These are phyloP conservation scores for Ustilago nuda DNA, from an alignment of 1,284 basidiomycete genomes.

Conservation along the genomic window DNA sequence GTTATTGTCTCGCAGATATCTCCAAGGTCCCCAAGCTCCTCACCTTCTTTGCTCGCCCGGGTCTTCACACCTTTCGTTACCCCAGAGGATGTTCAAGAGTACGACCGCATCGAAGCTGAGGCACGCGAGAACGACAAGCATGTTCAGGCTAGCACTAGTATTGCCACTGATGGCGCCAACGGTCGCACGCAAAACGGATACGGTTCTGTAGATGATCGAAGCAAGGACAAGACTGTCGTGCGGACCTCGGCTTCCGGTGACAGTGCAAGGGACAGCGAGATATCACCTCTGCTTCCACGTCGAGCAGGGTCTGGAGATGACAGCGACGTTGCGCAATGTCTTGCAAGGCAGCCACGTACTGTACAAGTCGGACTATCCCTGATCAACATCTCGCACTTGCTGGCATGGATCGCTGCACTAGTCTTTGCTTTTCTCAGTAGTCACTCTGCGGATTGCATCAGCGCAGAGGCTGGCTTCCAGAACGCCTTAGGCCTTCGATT, in stretches of 20 bases:
- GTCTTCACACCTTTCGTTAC: slow-evolving; percentile 27
- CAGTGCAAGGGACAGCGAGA: slow-evolving; percentile 12
- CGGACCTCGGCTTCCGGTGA: not conserved
- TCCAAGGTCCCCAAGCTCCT: slow-evolving; percentile 5
- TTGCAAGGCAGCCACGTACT: slow-evolving; percentile 14
- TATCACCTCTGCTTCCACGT: slow-evolving; percentile 19
- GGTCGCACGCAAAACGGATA: slow-evolving; percentile 1
- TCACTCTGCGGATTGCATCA: not conserved
- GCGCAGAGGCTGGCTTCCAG: slow-evolving; percentile 26
- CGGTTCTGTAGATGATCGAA: slow-evolving; percentile 4
- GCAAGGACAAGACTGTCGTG: not conserved
- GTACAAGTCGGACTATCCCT: slow-evolving; percentile 17
- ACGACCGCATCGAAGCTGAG: slow-evolving; percentile 20
- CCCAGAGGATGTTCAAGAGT: slow-evolving; percentile 32
- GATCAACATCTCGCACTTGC: slow-evolving; percentile 24
- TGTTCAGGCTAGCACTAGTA: not conserved
- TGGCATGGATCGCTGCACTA: slow-evolving; percentile 18
- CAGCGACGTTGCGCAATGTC: not conserved
- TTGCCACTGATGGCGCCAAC: too few species aligned
- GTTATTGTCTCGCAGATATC: slow-evolving; percentile 10
- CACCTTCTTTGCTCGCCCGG: slow-evolving; percentile 9
- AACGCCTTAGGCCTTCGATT: slow-evolving; percentile 6
- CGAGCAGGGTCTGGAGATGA: not conserved
- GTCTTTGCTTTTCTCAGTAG: slow-evolving; percentile 4
- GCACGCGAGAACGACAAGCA: slow-evolving; percentile 16